Base-by-base conservation (phyloP, 2,329 filamentous ascomycete species). In the Fusarium sp. region DNA sequence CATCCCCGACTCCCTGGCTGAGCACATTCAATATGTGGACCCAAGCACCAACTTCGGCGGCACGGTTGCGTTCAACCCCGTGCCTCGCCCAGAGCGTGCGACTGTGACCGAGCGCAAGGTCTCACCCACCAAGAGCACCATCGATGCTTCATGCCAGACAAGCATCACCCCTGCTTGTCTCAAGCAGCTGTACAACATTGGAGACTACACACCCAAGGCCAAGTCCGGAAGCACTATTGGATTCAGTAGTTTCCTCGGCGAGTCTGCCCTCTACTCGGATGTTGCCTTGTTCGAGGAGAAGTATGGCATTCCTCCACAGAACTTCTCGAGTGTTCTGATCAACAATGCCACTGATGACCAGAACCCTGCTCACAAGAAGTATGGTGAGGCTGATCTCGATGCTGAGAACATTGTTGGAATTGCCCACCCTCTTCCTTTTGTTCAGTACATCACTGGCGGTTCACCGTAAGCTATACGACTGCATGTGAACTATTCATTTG, bases 131-230 rank as follows among this genome's bases (percentile, higher is more conserved):
- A 67, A 62, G 62, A 66, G 62, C 43, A 49, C 62, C 0, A 43
- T 67, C 7, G 63, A 67, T 21, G 62, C 62, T 17, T 67, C 62
- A 7, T 67, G 62, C 44, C 63, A 67, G 10, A 67, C 56, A 20
- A 67, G 63, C 51, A 67, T 67, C 1, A 67, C 62, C 1, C 63
- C 63, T 0, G 57, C 62, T 11, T 67, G 63, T 10, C 26, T 67
- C 17, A 67, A 67, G 51, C 63, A 67, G n/a, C 40, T 67, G 51
- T 67, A 67, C 51, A 67, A 66, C 24, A 44, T 67, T 3, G 56
- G 55, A 1, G 61, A 67, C 34, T 67, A 67, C n/a, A 52, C 50
- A 1, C 56, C 63, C 1, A n/a, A 67, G 19, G 42, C 47, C 17
- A 8, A 62, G 1, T 66, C 63, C 19, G 62, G 63, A 49, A 67